phyloP scores from a whole-genome alignment of 2,329 filamentous ascomycete species.

The Epicoccum sorghinum region DNA sequence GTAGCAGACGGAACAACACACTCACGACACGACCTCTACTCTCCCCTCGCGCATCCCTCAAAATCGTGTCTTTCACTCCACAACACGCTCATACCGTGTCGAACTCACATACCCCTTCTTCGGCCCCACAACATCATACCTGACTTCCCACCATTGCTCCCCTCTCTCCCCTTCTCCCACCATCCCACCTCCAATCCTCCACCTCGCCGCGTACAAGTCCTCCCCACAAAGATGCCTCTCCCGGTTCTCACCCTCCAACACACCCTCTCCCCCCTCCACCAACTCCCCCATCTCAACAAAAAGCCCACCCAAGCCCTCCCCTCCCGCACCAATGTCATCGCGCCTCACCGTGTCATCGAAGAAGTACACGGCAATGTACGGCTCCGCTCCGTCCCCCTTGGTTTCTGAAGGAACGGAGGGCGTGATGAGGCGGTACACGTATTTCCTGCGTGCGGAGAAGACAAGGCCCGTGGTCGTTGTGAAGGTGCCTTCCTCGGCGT shows the following conservation, averaged over 20 bases:
- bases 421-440: constrained; percentile 61
- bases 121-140: neutral
- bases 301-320: constrained; percentile 69
- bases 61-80: too few species aligned
- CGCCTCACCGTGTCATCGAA: constrained; percentile 18
- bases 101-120: constrained; percentile 28
- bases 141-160: neutral
- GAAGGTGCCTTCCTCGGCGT: constrained; percentile 71
- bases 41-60: too few species aligned
- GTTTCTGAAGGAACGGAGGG: too few species aligned
- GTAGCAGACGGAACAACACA: too few species aligned
- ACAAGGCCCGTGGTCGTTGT: constrained; percentile 59
- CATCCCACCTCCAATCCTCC: constrained; percentile 64
- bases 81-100: constrained; percentile 35
- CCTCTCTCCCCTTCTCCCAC: neutral
- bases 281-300: constrained; percentile 72
- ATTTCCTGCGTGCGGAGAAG: constrained; percentile 68
- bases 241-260: constrained; percentile 54
- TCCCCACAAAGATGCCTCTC: constrained; percentile 73
- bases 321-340: constrained; percentile 16
- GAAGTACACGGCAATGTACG: constrained; percentile 21
- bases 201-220: constrained; percentile 74
- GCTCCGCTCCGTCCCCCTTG: neutral
- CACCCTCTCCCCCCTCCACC: constrained; percentile 32
- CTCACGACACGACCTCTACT: too few species aligned